Evolutionary conservation across 2,329 filamentous ascomycete species (phyloP), one percentile per base, ranked within the genome.

Genomic region (Ophiosphaerella herpotricha): DNA sequence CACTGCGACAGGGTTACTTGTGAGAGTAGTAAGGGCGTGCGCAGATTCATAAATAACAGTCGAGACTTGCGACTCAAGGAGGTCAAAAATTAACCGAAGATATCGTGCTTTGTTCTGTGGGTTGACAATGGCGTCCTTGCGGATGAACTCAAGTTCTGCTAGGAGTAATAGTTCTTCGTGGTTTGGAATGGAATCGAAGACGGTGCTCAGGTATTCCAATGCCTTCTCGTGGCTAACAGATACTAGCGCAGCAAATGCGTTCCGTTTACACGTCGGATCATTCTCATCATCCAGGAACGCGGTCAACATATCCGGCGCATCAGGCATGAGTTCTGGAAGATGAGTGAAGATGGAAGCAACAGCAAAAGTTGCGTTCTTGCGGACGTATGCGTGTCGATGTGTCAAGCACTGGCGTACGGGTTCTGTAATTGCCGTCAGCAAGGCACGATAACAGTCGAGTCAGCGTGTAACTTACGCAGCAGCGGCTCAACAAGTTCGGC

Each of bases 31-130:
- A 48, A 99, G 82, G 11, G 93, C 96, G 1, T 93, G 97, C 5
- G 94, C 94, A 52, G 94, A 94, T 77, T 99, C 94, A 72, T 99
- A 99, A 24, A 97, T 89, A 37, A 99, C 94, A 2, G 94, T 99
- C 21, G 92, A 95, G 43, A 93, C 88, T 53, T 87, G 87, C 29
- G 94, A 93, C 75, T 99, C 94, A 46, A 99, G 82, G 14, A 99
- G 83, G 73, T 99, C 94, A 68, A 99, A 97, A 64, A 99, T 99
- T 56, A 99, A 81, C 55, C 94, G 85, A 57, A 99, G 78, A 75
- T 99, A 99, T 60, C 89, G 86, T 43, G 92, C 91, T 85, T 97
- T 99, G 77, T 97, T 97, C 69, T 93, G 88, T 2, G 90, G 81
- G 74, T 97, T 97, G 65, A 93, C 87, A 38, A 96, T 81, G n/a